These are phyloP conservation scores for Cryptococcus amylolentus DNA, from an alignment of 1,284 basidiomycete genomes.

Conservation along the genomic window DNA sequence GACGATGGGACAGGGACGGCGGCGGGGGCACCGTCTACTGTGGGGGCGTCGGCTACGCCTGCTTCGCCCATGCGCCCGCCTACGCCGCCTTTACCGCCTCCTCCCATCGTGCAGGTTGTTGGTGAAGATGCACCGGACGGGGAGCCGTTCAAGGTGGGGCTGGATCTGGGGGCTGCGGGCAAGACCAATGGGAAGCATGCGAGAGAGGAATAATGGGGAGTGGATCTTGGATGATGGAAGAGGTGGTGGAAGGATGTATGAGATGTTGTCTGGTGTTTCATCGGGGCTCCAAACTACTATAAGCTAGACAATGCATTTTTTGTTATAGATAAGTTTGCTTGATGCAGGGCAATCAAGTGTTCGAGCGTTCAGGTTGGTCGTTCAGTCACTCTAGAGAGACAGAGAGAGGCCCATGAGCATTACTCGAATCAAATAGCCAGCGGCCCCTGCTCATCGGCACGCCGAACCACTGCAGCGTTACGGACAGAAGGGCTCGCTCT, in stretches of 20 bases:
- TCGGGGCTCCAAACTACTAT: too few relatives aligned
- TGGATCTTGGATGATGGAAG: neutral
- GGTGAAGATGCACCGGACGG: neutral
- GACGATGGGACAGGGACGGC: neutral
- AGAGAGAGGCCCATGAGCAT: too few relatives aligned
- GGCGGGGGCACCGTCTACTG: neutral
- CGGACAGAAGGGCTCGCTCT: too few relatives aligned
- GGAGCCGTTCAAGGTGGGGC: too few relatives aligned
- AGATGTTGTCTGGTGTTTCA: too few relatives aligned
- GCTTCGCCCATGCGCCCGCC: constrained; percentile 34
- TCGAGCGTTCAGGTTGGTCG: neutral
- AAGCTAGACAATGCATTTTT: too few relatives aligned
- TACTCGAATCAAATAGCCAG: too few relatives aligned
- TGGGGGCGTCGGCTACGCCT: neutral
- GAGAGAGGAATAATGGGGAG: neutral
- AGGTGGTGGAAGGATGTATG: neutral
- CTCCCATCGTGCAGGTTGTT: constrained; percentile 10
- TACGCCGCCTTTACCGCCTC: constrained; percentile 18
- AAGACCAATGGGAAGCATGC: neutral
- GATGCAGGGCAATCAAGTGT: too few relatives aligned
- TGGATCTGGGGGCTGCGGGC: too few relatives aligned
- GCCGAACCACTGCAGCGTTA: neutral
- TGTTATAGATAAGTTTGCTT: too few relatives aligned
- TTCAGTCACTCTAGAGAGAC: too few relatives aligned
- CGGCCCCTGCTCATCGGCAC: neutral